phyloP scores from a whole-genome alignment of 2,329 filamentous ascomycete species.

The Claviceps spartinae region DNA sequence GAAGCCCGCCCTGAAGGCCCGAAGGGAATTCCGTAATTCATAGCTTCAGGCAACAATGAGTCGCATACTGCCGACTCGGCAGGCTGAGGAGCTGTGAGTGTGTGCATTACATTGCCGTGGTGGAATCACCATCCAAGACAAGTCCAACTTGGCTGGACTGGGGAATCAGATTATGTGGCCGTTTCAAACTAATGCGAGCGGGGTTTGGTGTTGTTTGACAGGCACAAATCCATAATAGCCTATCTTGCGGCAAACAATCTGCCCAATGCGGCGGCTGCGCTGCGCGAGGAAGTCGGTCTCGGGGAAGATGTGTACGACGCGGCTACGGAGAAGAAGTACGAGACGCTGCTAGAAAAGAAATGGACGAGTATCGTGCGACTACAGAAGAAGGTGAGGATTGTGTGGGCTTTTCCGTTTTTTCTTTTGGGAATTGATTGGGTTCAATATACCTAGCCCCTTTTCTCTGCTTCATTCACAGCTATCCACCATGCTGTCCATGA shows the following conservation, averaged over 20 bases:
- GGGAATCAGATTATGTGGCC: neutral
- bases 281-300: constrained; percentile 66
- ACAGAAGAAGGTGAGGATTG: constrained; percentile 69
- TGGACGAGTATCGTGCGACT: constrained; percentile 92
- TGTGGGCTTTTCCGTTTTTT: neutral
- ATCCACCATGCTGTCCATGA: too few relatives aligned
- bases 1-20: neutral
- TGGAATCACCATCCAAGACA: neutral
- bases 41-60: constrained; percentile 38
- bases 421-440: neutral
- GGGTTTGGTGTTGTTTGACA: constrained; percentile 20
- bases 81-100: constrained; percentile 79
- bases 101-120: constrained; percentile 5
- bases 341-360: constrained; percentile 90
- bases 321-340: constrained; percentile 82
- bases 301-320: constrained; percentile 60
- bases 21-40: neutral
- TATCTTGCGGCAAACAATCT: constrained; percentile 69
- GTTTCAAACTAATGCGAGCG: neutral
- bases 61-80: constrained; percentile 61
- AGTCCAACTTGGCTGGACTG: neutral
- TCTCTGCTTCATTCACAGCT: neutral
- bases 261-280: constrained; percentile 50
- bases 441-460: neutral
- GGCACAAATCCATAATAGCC: constrained; percentile 87